Conservation (phyloP, 768 basidiomycete genomes). For the Kwoniella botswanensis region DNA sequence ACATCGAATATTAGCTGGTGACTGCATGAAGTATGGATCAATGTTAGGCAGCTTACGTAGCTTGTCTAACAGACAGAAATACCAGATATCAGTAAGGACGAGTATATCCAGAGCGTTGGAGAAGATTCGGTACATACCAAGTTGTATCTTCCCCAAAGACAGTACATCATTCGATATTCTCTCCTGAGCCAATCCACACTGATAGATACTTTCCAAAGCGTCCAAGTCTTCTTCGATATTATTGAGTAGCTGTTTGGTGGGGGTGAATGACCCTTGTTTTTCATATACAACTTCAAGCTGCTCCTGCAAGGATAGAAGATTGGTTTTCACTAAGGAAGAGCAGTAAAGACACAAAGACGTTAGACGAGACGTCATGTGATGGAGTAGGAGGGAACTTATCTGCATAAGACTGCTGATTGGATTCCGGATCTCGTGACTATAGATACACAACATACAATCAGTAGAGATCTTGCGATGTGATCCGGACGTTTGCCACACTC, state of each 20-base stretch:
- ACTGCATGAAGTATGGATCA: no score
- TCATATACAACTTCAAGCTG: constrained; percentile 41
- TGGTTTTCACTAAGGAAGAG: constrained; percentile 55
- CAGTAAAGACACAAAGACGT: constrained; percentile 51
- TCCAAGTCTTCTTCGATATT: constrained; percentile 55
- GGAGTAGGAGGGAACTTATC: constrained; percentile 21
- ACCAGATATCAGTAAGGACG: constrained; percentile 22
- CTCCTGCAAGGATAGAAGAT: constrained; percentile 50
- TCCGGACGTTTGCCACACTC: constrained; percentile 22
- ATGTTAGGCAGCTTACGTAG: constrained; percentile 32
- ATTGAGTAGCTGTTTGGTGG: constrained; percentile 44
- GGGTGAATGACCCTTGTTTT: constrained; percentile 22
- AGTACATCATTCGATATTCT: constrained; percentile 60
- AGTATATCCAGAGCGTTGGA: background rate
- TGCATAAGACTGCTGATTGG: constrained; percentile 52
- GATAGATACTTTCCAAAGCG: constrained; percentile 59
- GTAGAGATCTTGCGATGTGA: background rate
- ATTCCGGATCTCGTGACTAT: constrained; percentile 51
- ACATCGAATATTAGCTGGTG: no score
- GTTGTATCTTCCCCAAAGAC: constrained; percentile 59
- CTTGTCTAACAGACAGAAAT: constrained; percentile 35
- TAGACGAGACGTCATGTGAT: constrained; percentile 47
- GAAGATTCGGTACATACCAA: constrained; percentile 41
- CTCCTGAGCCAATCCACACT: constrained; percentile 59
- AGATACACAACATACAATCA: constrained; percentile 2